Conservation (phyloP, 2,329 filamentous ascomycete species). For the Alternaria angustiovoidea region DNA sequence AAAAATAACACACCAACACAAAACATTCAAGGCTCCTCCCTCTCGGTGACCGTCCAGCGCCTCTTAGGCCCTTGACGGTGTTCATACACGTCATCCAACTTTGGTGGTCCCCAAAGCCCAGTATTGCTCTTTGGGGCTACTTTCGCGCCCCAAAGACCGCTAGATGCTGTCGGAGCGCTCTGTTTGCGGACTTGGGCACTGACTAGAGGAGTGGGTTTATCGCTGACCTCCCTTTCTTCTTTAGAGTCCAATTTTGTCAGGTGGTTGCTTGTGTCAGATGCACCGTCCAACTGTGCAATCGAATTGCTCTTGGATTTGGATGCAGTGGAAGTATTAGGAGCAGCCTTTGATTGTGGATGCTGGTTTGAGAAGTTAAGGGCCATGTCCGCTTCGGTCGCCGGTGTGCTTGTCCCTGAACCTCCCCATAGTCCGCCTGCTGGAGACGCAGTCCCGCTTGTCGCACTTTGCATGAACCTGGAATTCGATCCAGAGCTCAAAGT, state of each 20-base stretch:
- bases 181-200: slow-evolving; percentile 27
- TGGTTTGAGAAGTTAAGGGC: slow-evolving; percentile 43
- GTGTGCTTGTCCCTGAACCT: slow-evolving; percentile 40
- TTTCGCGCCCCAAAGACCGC: slow-evolving; percentile 42
- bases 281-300: slow-evolving; percentile 15
- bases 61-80: slow-evolving; percentile 52
- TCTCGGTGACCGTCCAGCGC: slow-evolving; percentile 54
- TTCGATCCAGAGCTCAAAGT: slow-evolving; percentile 45
- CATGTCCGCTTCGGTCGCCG: slow-evolving; percentile 39
- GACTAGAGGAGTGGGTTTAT: slow-evolving; percentile 43
- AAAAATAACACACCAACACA: not conserved
- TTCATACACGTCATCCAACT: slow-evolving; percentile 45
- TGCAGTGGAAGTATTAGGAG: slow-evolving; percentile 15
- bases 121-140: slow-evolving; percentile 30
- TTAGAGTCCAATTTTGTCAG: slow-evolving; percentile 30
- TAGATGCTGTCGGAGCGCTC: slow-evolving; percentile 13
- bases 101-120: slow-evolving; percentile 56
- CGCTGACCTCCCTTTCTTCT: slow-evolving; percentile 41
- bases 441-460: slow-evolving; percentile 31
- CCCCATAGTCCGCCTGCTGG: slow-evolving; percentile 53
- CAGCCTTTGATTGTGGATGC: slow-evolving; percentile 30
- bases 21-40: slow-evolving; percentile 27
- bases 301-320: slow-evolving; percentile 7
- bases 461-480: slow-evolving; percentile 29
- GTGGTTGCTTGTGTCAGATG: slow-evolving; percentile 14